These are phyloP conservation scores for Aspergillus chevalieri DNA, from an alignment of 2,329 filamentous ascomycete species.

Conservation along the genomic window DNA sequence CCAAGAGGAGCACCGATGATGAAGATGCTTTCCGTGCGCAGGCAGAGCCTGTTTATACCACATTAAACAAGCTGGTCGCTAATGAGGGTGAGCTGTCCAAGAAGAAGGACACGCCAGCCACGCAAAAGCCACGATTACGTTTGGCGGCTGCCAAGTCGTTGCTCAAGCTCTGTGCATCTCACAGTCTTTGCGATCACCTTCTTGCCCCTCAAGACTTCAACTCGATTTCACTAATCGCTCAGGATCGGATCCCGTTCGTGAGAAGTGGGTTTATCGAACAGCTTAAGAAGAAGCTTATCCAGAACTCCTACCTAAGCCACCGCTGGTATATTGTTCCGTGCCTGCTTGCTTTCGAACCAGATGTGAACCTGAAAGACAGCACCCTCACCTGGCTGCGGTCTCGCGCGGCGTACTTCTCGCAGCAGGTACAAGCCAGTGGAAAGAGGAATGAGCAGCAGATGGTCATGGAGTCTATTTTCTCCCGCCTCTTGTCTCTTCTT, in stretches of 20 bases:
- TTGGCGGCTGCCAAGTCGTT: constrained; percentile 73
- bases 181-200: constrained; percentile 65
- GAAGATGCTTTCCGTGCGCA: constrained; percentile 43
- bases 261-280: constrained; percentile 74
- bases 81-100: constrained; percentile 76
- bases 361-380: constrained; percentile 62
- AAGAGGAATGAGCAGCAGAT: constrained; percentile 48
- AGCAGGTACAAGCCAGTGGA: constrained; percentile 33
- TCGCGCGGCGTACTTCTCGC: constrained; percentile 60
- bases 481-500: constrained; percentile 76
- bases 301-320: constrained; percentile 62
- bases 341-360: constrained; percentile 84
- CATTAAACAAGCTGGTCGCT: constrained; percentile 69
- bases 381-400: constrained; percentile 87
- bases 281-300: constrained; percentile 64
- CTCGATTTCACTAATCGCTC: constrained; percentile 69
- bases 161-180: constrained; percentile 75
- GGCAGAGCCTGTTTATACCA: constrained; percentile 65
- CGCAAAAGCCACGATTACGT: constrained; percentile 74
- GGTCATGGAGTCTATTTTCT: constrained; percentile 73
- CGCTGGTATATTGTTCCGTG: constrained; percentile 90
- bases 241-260: constrained; percentile 69
- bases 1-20: constrained; percentile 46
- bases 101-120: constrained; percentile 64
- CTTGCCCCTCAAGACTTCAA: constrained; percentile 73